Evolutionary conservation across 1,284 basidiomycete species (phyloP).

Genomic region (Boletellus deceptivus): DNA sequence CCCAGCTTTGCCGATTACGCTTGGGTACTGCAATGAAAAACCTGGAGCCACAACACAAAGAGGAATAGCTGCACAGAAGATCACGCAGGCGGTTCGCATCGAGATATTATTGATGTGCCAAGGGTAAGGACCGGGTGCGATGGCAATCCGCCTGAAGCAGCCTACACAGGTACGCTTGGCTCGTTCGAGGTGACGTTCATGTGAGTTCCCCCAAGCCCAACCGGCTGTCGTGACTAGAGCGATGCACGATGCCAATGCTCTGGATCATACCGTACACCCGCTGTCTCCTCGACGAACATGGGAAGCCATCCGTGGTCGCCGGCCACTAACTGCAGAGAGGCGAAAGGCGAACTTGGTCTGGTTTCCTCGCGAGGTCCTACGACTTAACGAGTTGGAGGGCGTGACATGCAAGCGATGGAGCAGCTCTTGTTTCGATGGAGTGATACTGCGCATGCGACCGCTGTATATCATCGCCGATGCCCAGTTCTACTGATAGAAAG

Average conservation of each 20-base stretch:
- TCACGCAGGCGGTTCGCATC: slow-evolving; percentile 18
- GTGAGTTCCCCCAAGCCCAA: slow-evolving; percentile 38
- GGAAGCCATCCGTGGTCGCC: slow-evolving; percentile 37
- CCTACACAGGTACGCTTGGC: slow-evolving; percentile 34
- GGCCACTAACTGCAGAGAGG: slow-evolving; percentile 28
- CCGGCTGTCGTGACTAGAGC: slow-evolving; percentile 29
- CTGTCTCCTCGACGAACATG: slow-evolving; percentile 45
- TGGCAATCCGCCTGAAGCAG: slow-evolving; percentile 21
- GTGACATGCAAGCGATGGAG: slow-evolving; percentile 34
- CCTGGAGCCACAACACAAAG: slow-evolving; percentile 20
- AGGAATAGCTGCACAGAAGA: not conserved
- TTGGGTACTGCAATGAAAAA: slow-evolving; percentile 47
- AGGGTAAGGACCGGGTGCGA: slow-evolving; percentile 20
- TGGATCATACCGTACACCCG: slow-evolving; percentile 12
- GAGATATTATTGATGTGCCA: slow-evolving; percentile 16
- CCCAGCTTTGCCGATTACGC: slow-evolving; percentile 30
- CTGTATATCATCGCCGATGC: slow-evolving; percentile 14
- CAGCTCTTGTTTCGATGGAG: slow-evolving; percentile 25
- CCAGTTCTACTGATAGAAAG: not conserved
- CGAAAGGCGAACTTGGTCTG: slow-evolving; percentile 27
- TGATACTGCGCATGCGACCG: slow-evolving; percentile 38
- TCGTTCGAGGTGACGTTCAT: slow-evolving; percentile 36
- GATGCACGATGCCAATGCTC: not conserved
- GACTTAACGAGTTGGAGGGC: slow-evolving; percentile 28
- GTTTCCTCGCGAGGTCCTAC: slow-evolving; percentile 27